phyloP scores from a whole-genome alignment of 306 rosid genomes.

The Casuarina cunninghamiana region DNA sequence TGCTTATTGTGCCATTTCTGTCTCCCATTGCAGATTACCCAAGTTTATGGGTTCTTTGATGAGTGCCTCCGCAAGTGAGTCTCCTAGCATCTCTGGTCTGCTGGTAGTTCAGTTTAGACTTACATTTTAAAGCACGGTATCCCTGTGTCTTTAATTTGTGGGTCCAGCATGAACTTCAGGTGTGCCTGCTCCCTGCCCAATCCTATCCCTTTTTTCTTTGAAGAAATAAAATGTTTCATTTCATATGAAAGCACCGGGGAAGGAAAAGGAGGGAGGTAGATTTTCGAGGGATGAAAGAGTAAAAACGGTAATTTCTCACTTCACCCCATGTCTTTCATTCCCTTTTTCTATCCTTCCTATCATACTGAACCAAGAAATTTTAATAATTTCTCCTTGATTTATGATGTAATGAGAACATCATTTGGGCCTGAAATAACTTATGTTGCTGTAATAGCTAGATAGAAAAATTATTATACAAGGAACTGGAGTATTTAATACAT shows the following conservation, averaged over 20 bases:
- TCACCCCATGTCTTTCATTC: too few species aligned
- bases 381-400: not conserved
- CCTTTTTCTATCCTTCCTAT: not conserved
- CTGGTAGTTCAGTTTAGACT: conserved; percentile 1
- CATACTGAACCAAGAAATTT: not conserved
- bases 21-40: conserved; percentile 77
- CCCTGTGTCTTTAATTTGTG: not conserved
- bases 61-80: conserved; percentile 96
- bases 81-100: conserved; percentile 17
- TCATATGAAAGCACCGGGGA: not conserved
- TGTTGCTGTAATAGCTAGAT: not conserved
- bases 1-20: conserved; percentile 29
- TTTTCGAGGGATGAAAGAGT: not conserved
- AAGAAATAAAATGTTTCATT: not conserved
- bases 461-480: not conserved
- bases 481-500: not conserved
- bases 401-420: not conserved
- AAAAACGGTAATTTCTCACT: too few species aligned
- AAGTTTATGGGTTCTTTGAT: conserved; percentile 94
- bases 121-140: not conserved
- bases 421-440: not conserved
- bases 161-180: not conserved
- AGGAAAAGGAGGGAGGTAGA: not conserved
- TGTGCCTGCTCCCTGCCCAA: too few species aligned
- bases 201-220: not conserved